Base-by-base conservation (phyloP, 2,329 filamentous ascomycete genomes). In the Hymenoscyphus salicellus region DNA sequence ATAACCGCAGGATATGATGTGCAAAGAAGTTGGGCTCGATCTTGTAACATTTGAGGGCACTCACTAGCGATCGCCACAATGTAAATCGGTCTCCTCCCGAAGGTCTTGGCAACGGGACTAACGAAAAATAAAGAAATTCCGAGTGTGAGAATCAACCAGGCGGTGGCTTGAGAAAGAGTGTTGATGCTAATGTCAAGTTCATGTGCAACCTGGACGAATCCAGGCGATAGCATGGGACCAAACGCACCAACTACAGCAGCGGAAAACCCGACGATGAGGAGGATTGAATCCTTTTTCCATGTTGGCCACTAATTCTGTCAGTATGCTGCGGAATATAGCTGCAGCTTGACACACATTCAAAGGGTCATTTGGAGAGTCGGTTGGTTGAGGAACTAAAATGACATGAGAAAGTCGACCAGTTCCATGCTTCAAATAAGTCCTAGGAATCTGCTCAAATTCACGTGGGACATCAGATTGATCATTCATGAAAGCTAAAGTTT, bases 41-140 rank as follows among this genome's bases (percentile, higher is more conserved):
- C 28, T 30, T 30, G 28, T 30, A 30, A 30, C 28, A 30, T 30
- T 30, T 30, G 28, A 30, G 28, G 28, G 28, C 28, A 30, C 28
- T 30, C 6, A 30, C 28, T 78, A 46, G 78, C 69, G 63, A 79
- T 80, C 46, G 80, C 78, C 23, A 80, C 41, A 3, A 84, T 72
- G 71, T 83, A 84, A 3, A 84, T 78, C 1, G 83, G 81, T 1
- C 83, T 77, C 23, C 80, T 78, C 16, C 83, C 83, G 63, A 79
- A 75, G 62, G 83, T 81, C 60, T 83, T 80, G 1, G 82, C 82
- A 5, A 84, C 73, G 0, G 83, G 82, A 68, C 83, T 83, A 65
- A 80, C 78, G 59, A 84, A 75, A 69, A 84, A 81, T 46, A 83
- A 77, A 1, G 78, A 79, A 1, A 82, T 70, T 4, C 81, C 82